Base-by-base conservation (phyloP, 1,284 basidiomycete genomes). In the Cutaneotrichosporon arboriforme region DNA sequence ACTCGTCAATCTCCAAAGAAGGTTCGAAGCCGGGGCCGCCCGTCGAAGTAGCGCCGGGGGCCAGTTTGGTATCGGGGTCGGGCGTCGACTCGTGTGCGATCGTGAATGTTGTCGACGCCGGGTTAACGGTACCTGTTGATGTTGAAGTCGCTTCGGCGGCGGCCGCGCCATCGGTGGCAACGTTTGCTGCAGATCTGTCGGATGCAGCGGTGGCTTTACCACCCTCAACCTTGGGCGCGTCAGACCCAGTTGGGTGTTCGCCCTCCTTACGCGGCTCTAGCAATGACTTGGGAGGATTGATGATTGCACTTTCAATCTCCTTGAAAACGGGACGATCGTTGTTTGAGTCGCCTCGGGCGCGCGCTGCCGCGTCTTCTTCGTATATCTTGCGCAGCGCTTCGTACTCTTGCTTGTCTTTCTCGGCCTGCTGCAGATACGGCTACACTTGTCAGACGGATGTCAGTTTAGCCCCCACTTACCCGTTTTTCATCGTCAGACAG, bases 401-500 rank as follows among this genome's bases (percentile, higher is more conserved):
- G 73, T 93, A 93, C 61, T 89, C 86, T 76, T 90, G 83, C 77
- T 92, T 93, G 80, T 92, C 89, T 68, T 87, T 85, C 72, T 92
- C 90, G 12, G 90, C 90, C 73, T 90, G 88, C 21, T 86, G 84
- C 44, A 93, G 79, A 80, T 90, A 93, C 0, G 90, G 90, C 89
- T 91, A 51, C 15, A 13, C 22, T 22, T 18, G 37, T 37, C 21
- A 33, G 36, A 26, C 42, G 47, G 21, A n/a, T 18, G 26, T 4
- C 38, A 36, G 12, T n/a, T 9, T 22, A 15, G 34, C 33, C 12
- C 57, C 49, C 36, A 72, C 79, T 53, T 66, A 90, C 89, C 81
- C 87, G 88, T 72, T 91, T 86, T 76, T 96, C 90, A 39, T 86
- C 87, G 73, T 93, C 90, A 40, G 84, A 86, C 81, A 97, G 87